Evolutionary conservation across 2,329 filamentous ascomycete species (phyloP).

Genomic region (Alternaria alternata): DNA sequence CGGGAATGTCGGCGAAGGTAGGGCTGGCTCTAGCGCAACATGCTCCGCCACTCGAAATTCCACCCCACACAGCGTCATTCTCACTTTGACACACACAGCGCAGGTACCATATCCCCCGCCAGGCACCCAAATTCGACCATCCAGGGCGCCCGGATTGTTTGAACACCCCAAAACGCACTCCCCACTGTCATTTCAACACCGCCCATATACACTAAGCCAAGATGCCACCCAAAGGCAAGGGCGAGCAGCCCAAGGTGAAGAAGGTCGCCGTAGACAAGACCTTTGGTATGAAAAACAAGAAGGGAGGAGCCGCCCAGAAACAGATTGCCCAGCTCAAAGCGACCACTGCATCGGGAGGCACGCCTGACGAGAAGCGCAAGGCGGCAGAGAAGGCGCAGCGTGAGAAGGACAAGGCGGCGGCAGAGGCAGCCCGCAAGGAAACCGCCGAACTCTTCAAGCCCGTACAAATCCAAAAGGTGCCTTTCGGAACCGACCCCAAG

Average conservation of each 20-base stretch:
- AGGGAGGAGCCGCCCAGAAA: conserved; percentile 88
- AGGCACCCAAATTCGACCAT: conserved; percentile 26
- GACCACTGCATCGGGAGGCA: conserved; percentile 69
- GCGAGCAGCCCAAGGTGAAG: conserved; percentile 56
- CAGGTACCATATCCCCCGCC: conserved; percentile 20
- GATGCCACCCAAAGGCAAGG: conserved; percentile 75
- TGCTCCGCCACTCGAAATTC: conserved; percentile 31
- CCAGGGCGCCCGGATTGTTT: conserved; percentile 3
- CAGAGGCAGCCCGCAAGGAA: conserved; percentile 84
- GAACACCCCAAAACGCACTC: conserved; percentile 4
- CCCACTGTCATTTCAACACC: conserved; percentile 18
- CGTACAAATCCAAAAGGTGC: conserved; percentile 95
- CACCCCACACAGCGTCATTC: conserved; percentile 48
- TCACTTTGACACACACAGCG: conserved; percentile 42
- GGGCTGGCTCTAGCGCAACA: conserved; percentile 25
- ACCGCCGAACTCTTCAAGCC: conserved; percentile 85
- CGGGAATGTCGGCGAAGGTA: conserved; percentile 24
- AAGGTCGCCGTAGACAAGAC: conserved; percentile 91
- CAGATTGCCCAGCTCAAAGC: conserved; percentile 82
- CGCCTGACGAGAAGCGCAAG: conserved; percentile 87
- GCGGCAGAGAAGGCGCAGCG: conserved; percentile 69
- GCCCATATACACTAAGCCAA: conserved; percentile 45
- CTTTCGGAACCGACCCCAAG: conserved; percentile 97
- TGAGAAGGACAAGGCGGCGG: conserved; percentile 89
- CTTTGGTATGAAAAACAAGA: conserved; percentile 99